Base-by-base conservation (phyloP, 345 rosid species). In the Pistacia integerrima region DNA sequence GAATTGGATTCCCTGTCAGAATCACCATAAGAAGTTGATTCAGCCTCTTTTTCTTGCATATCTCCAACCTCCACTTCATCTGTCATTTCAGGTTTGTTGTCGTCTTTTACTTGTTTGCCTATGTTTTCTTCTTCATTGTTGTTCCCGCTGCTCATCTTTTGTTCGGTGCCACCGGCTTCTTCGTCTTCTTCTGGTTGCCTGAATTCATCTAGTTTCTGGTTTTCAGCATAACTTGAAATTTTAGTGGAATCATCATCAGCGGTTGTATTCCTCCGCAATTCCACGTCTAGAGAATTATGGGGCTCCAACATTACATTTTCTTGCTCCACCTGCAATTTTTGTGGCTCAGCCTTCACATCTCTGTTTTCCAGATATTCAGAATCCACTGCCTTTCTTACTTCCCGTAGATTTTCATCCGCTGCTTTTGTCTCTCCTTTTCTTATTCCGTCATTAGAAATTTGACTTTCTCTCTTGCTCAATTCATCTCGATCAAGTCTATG, bases 41-140 rank as follows among this genome's bases (percentile, higher is more conserved):
- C 83, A 57, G 52, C 64, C 49, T 68, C 52, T 6, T 68, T 11
- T 52, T 68, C 77, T n/a, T 38, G 73, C 64, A 20, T 10, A 59
- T 79, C 73, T 13, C 68, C 81, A 55, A 18, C 67, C 70, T 77
- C 79, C 17, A 0, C 52, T 38, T 70, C 67, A 58, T 76, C 78
- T 58, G 28, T 59, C 12, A 14, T 64, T 61, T 58, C 73, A 12
- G 48, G 7, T 20, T 49, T 33, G 6, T 36, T 33, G 1, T n/a
- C 17, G 18, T 16, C 49, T 73, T 72, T 77, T 28, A 25, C 61
- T 57, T 57, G 73, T 62, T 48, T 74, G n/a, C 33, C 67, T 35
- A 33, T 7, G 46, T 41, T 8, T 41, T 41, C 69, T 30, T 30
- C 33, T 30, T 64, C 67, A 49, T 70, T 51, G 5, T 22, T 4